These are phyloP conservation scores for Oehlia diaphana DNA, from an alignment of 192 early-diverging fungal species.

Conservation along the genomic window DNA sequence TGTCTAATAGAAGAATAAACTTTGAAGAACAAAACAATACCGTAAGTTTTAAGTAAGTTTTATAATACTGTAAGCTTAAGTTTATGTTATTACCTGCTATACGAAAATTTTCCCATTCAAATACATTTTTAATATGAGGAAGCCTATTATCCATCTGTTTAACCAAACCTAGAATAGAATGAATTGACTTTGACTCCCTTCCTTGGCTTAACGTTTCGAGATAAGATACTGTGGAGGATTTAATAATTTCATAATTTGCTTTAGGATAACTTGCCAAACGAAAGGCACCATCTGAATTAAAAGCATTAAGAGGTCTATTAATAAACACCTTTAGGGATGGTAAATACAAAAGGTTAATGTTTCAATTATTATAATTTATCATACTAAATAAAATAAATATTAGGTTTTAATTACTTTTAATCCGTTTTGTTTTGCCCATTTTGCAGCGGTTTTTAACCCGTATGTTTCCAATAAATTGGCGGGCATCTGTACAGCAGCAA, in stretches of 20 bases:
- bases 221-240: constrained; percentile 16
- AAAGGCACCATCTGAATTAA: constrained; percentile 31
- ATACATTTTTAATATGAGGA: neutral
- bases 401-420: constrained; percentile 18
- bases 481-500: constrained; percentile 38
- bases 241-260: constrained; percentile 26
- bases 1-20: constrained; percentile 6
- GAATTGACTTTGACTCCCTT: neutral
- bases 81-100: neutral
- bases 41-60: no score
- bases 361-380: neutral
- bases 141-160: constrained; percentile 5
- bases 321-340: constrained; percentile 31
- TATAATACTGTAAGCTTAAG: no score
- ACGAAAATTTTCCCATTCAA: constrained; percentile 1
- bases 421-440: constrained; percentile 42
- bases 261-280: constrained; percentile 40
- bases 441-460: constrained; percentile 38
- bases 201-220: constrained; percentile 1
- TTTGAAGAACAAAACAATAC: neutral
- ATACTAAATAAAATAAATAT: neutral
- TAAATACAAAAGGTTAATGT: neutral
- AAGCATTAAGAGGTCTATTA: constrained; percentile 44
- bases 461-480: constrained; percentile 40
- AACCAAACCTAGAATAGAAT: constrained; percentile 4